Evolutionary conservation across 139 green algal species (phyloP).

Genomic region (Chlorella sp.): DNA sequence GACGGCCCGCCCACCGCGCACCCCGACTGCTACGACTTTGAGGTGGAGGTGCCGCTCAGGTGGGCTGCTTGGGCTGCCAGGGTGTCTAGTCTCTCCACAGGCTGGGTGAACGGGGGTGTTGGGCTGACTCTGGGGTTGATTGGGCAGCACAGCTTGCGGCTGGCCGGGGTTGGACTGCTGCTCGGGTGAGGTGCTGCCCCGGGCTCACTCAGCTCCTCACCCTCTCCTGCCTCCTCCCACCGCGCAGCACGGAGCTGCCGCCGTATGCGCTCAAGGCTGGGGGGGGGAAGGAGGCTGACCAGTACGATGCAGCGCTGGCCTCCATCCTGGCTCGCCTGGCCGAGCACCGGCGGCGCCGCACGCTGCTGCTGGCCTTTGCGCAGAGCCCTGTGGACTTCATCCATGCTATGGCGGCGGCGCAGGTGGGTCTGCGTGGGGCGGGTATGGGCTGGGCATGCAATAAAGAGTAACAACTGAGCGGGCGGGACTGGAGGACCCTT

Average conservation of each 20-base stretch:
- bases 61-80: too few relatives aligned
- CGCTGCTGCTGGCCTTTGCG: conserved; percentile 79
- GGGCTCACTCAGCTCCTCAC: background rate
- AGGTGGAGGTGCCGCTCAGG: conserved; percentile 52
- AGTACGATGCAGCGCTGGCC: conserved; percentile 31
- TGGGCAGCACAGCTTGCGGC: background rate
- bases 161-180: background rate
- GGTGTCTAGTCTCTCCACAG: too few relatives aligned
- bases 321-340: conserved; percentile 12
- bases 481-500: background rate
- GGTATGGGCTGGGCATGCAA: background rate
- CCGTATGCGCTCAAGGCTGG: conserved; percentile 15
- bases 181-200: background rate
- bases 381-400: conserved; percentile 81
- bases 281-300: background rate
- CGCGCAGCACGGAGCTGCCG: conserved; percentile 27
- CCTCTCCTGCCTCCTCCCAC: background rate
- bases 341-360: conserved; percentile 69
- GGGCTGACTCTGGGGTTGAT: background rate
- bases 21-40: conserved; percentile 65
- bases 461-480: background rate
- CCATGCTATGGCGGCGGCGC: conserved; percentile 72
- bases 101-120: background rate
- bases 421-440: conserved; percentile 33
- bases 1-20: conserved; percentile 26